Evolutionary conservation across 2,329 filamentous ascomycete species (phyloP).

Genomic region (Colletotrichum cuscutae): DNA sequence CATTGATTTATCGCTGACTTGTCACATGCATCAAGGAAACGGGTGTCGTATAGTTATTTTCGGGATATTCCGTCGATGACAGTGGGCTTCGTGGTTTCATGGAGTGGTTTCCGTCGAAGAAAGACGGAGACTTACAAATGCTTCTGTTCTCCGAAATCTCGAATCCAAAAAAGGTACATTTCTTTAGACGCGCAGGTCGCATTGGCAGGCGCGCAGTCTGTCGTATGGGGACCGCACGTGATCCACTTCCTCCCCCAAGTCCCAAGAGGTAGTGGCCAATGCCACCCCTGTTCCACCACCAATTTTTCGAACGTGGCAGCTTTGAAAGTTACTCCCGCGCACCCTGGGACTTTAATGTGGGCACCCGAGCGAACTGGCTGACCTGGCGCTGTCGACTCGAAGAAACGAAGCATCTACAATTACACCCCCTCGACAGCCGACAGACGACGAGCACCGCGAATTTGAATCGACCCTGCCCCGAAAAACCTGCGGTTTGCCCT

Average conservation of each 20-base stretch:
- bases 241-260: constrained; percentile 2
- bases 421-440: constrained; percentile 17
- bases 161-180: neutral
- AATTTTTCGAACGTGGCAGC: constrained; percentile 65
- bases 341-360: constrained; percentile 35
- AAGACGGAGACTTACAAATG: neutral
- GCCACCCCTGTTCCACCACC: constrained; percentile 42
- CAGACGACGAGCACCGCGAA: constrained; percentile 10
- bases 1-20: constrained; percentile 7
- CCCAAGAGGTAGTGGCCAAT: neutral
- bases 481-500: neutral
- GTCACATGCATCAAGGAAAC: constrained; percentile 11
- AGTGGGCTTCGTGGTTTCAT: neutral
- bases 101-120: neutral
- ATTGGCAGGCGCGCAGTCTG: constrained; percentile 8
- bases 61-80: neutral
- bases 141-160: neutral
- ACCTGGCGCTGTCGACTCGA: constrained; percentile 33
- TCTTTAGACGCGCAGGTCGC: constrained; percentile 10
- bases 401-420: constrained; percentile 26
- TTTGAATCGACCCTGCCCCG: neutral
- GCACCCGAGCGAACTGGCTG: constrained; percentile 25
- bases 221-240: constrained; percentile 20
- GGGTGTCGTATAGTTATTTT: constrained; percentile 9
- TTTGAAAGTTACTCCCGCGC: constrained; percentile 42